Evolutionary conservation across 2,329 filamentous ascomycete species (phyloP).

Genomic region (Leptographium radiaticola): DNA sequence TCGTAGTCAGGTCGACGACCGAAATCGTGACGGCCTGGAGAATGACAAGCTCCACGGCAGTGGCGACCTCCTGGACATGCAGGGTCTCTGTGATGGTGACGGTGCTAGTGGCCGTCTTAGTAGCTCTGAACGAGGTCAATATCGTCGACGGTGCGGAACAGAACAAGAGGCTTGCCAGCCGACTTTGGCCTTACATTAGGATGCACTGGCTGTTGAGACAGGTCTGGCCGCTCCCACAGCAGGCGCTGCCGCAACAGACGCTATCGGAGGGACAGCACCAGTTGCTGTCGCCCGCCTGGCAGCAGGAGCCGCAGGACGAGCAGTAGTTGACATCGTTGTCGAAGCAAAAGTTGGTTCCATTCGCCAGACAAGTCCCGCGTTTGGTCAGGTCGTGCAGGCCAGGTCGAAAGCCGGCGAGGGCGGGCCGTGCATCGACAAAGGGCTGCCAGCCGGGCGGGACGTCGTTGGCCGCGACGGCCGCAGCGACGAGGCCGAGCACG

Average conservation of each 20-base stretch:
- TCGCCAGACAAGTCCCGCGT: constrained; percentile 16
- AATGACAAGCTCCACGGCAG: constrained; percentile 11
- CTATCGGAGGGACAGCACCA: constrained; percentile 17
- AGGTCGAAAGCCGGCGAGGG: constrained; percentile 10
- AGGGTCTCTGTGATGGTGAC: neutral
- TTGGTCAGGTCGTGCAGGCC: constrained; percentile 5
- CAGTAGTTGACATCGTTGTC: constrained; percentile 16
- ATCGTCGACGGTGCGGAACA: too few relatives aligned
- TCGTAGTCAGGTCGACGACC: constrained; percentile 8
- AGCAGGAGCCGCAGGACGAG: constrained; percentile 18
- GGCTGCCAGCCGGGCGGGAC: constrained; percentile 6
- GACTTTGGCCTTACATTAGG: neutral
- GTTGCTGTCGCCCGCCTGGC: constrained; percentile 8
- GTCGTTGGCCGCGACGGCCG: neutral
- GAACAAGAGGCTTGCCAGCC: too few relatives aligned
- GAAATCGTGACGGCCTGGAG: constrained; percentile 8
- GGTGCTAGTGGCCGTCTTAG: constrained; percentile 7
- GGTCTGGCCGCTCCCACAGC: constrained; percentile 18
- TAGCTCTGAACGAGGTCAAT: constrained; percentile 7
- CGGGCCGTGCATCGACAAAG: constrained; percentile 9
- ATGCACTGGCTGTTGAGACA: constrained; percentile 18
- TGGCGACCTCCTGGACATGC: constrained; percentile 2
- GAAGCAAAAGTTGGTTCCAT: constrained; percentile 22
- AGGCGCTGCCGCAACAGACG: constrained; percentile 18
- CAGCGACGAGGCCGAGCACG: neutral